Conservation (phyloP, 2,329 filamentous ascomycete genomes). For the Penicillium verrucosum region DNA sequence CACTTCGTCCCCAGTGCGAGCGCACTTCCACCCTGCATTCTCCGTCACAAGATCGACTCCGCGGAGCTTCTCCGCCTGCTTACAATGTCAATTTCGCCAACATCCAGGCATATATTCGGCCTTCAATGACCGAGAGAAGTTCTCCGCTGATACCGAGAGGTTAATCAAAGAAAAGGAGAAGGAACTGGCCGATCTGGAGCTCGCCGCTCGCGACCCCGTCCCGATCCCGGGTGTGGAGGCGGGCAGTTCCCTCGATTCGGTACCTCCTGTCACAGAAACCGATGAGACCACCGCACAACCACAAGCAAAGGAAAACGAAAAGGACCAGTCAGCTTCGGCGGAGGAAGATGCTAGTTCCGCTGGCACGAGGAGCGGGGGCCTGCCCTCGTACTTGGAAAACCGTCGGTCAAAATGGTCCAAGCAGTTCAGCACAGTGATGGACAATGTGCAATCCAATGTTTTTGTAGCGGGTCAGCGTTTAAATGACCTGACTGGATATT, state of each 20-base stretch:
- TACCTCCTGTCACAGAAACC: slow-evolving; percentile 14
- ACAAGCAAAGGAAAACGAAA: slow-evolving; percentile 14
- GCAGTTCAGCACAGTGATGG: slow-evolving; percentile 72
- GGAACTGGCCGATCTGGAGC: slow-evolving; percentile 18
- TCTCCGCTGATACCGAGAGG: slow-evolving; percentile 23
- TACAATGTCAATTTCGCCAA: slow-evolving; percentile 43
- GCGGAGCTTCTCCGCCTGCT: slow-evolving; percentile 40
- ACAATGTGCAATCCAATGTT: slow-evolving; percentile 79
- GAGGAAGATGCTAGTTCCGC: slow-evolving; percentile 5
- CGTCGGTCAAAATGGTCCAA: slow-evolving; percentile 58
- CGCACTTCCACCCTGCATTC: slow-evolving; percentile 24
- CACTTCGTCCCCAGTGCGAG: slow-evolving; percentile 21
- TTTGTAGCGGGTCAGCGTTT: slow-evolving; percentile 82
- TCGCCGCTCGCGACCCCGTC: slow-evolving; percentile 15
- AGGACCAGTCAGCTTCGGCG: slow-evolving; percentile 7
- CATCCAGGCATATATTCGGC: slow-evolving; percentile 27
- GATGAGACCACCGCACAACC: slow-evolving; percentile 4
- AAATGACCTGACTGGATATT: slow-evolving; percentile 93
- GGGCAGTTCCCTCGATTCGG: slow-evolving; percentile 16
- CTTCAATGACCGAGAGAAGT: slow-evolving; percentile 21
- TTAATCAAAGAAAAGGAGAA: slow-evolving; percentile 10
- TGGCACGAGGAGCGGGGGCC: slow-evolving; percentile 16
- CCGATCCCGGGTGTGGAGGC: slow-evolving; percentile 19
- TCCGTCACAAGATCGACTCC: slow-evolving; percentile 19
- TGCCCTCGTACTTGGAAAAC: slow-evolving; percentile 39